A percentile compares a stretch with the other conserved stretches of the same genome.
These are phyloP conservation scores for Metschnikowia hibisci DNA, from an alignment of 805 yeast genomes.

Conservation along the genomic window DNA sequence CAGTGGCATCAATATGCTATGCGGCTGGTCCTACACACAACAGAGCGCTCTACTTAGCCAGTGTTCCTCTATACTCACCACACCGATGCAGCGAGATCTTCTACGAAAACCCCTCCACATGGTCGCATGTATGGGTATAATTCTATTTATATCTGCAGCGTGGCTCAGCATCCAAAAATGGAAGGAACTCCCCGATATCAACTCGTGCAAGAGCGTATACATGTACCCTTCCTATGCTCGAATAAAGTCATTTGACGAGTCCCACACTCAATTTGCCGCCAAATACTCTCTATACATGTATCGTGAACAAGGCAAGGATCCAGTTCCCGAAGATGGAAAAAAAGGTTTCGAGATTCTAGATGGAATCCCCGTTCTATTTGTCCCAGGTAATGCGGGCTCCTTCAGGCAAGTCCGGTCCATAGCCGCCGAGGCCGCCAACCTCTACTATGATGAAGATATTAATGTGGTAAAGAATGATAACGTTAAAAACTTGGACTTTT, in stretches of 20 bases:
- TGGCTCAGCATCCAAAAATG: constrained; percentile 11
- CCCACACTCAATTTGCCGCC: constrained; percentile 65
- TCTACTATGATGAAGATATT: constrained; percentile 38
- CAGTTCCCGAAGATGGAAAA: constrained; percentile 42
- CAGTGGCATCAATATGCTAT: too few species aligned
- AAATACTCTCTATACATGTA: constrained; percentile 84
- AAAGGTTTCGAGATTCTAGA: constrained; percentile 32
- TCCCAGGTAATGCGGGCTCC: constrained; percentile 98
- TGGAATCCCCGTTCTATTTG: constrained; percentile 87
- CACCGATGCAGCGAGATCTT: constrained; percentile 9
- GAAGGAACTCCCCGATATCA: constrained; percentile 29
- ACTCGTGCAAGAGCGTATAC: constrained; percentile 60
- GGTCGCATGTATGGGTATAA: constrained; percentile 11
- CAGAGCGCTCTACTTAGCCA: too few species aligned
- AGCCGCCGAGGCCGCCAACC: constrained; percentile 74
- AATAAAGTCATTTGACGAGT: constrained; percentile 65
- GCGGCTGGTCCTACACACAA: too few species aligned
- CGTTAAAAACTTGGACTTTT: constrained; percentile 66
- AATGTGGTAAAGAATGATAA: constrained; percentile 25
- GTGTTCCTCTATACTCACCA: background rate
- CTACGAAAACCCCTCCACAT: constrained; percentile 17
- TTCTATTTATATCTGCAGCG: constrained; percentile 9
- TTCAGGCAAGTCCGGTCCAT: constrained; percentile 84
- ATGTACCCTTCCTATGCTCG: constrained; percentile 86
- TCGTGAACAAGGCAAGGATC: constrained; percentile 74